phyloP scores from a whole-genome alignment of 1,284 basidiomycete species.

The Heterobasidion irregulare region DNA sequence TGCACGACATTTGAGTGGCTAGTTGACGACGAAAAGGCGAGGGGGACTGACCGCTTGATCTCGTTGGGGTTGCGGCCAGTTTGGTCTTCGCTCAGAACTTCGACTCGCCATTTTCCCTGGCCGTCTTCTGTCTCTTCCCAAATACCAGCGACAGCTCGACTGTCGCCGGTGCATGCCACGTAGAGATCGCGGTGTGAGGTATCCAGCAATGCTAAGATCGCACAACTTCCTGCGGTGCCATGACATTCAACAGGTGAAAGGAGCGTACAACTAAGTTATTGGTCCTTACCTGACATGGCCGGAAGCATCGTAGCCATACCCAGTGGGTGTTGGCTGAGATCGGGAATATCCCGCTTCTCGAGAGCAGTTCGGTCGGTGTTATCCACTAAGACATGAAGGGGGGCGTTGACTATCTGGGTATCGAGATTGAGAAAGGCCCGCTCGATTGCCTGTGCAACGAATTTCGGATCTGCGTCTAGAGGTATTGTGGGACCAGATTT shows the following conservation, averaged over 20 bases:
- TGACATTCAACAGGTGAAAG: conserved; percentile 6
- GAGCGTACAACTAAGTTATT: neutral
- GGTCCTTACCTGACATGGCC: conserved; percentile 56
- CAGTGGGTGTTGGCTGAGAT: conserved; percentile 64
- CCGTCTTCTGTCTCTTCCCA: conserved; percentile 66
- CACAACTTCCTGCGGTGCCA: conserved; percentile 66
- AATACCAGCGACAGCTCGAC: conserved; percentile 91
- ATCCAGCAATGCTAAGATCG: conserved; percentile 80
- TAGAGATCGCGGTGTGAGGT: conserved; percentile 76
- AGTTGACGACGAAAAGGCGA: neutral
- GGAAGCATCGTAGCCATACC: conserved; percentile 68
- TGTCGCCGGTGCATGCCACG: conserved; percentile 90
- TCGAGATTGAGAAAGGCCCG: conserved; percentile 77
- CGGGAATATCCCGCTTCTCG: conserved; percentile 48
- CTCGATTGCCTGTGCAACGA: conserved; percentile 66
- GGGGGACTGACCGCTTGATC: conserved; percentile 43
- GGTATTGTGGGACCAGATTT: conserved; percentile 15
- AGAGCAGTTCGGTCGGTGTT: conserved; percentile 41
- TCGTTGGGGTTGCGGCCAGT: conserved; percentile 90
- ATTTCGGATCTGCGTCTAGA: conserved; percentile 50
- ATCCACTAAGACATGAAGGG: conserved; percentile 63
- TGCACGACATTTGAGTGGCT: neutral
- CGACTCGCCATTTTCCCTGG: conserved; percentile 73
- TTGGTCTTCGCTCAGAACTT: conserved; percentile 92
- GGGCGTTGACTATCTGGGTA: conserved; percentile 69